Evolutionary conservation across 441 rosid species (phyloP), one percentile per base, ranked within the genome.

Genomic region (Populus hybrid): DNA sequence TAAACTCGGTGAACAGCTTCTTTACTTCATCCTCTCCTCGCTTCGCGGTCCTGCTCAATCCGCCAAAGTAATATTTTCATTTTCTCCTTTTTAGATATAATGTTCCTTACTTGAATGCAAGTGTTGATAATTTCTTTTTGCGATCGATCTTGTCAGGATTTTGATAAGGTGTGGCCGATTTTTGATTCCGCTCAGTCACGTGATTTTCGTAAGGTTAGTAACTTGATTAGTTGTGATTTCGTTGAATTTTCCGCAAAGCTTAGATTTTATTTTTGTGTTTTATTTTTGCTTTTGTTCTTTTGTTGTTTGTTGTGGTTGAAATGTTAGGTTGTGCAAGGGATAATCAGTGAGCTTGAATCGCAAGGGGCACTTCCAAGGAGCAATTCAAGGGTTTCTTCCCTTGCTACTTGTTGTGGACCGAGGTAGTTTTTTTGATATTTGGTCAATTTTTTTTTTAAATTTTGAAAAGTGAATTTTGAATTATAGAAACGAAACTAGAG

Each of bases 311-410:
- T 63, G 21, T 53, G 20, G 21, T 77, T 78, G 57, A 46, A 12
- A 46, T 46, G 74, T 72, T 83, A 97, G 99, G 99, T 93, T 80
- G 99, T 97, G 75, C 99, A 94, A 93, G 97, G 95, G 81, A 91
- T 97, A 82, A 97, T 97, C 70, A 93, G 92, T 73, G 99, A 97
- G 93, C 98, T 97, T 34, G 99, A 97, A 82, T 90, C 97, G 26
- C 99, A 93, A 87, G 99, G 99, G 80, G 99, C 99, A n/a, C 90
- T 94, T 72, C 99, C 99, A 18, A 87, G 99, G 88, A 94, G 99
- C 83, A 97, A 94, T 87, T 97, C 99, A 4, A 91, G 99, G 90
- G 99, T 97, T 88, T 97, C 99, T 12, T 97, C 99, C 9, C 95
- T 97, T 20, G 99, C 99, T 65, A 97, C 99, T 21, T 97, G 99